Percentiles rank a stretch among this genome's conserved stretches.
These are phyloP conservation scores for Venturia pyrina DNA, from an alignment of 2,329 filamentous ascomycete species.

Conservation along the genomic window DNA sequence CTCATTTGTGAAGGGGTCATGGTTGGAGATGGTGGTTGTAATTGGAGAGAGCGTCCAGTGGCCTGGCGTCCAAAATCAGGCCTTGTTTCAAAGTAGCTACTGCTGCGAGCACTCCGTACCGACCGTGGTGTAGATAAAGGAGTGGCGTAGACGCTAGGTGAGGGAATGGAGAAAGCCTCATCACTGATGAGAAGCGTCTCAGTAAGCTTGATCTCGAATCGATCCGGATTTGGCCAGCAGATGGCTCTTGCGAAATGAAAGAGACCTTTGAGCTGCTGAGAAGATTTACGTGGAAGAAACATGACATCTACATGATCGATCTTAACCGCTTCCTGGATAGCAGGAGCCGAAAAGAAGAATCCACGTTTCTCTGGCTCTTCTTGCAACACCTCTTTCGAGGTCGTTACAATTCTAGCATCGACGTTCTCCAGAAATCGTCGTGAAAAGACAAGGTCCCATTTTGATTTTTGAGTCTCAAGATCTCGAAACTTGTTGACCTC, in stretches of 20 bases:
- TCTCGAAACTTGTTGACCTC: slow-evolving; percentile 37
- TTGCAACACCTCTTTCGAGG: background rate
- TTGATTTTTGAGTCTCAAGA: slow-evolving; percentile 40
- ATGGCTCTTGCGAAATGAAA: slow-evolving; percentile 40
- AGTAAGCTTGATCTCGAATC: slow-evolving; percentile 27
- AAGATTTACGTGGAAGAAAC: slow-evolving; percentile 26
- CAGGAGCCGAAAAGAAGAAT: slow-evolving; percentile 15
- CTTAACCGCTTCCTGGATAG: slow-evolving; percentile 16
- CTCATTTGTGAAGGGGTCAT: background rate
- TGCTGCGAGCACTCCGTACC: slow-evolving; percentile 15
- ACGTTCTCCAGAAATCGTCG: slow-evolving; percentile 44
- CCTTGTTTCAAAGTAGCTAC: slow-evolving; percentile 25
- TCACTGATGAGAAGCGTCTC: slow-evolving; percentile 26
- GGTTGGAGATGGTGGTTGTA: slow-evolving; percentile 8
- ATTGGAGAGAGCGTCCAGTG: slow-evolving; percentile 17
- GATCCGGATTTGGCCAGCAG: slow-evolving; percentile 37
- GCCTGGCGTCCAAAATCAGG: slow-evolving; percentile 20
- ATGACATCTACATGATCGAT: slow-evolving; percentile 14
- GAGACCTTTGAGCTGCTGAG: slow-evolving; percentile 39
- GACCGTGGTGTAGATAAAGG: slow-evolving; percentile 28
- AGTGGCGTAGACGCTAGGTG: slow-evolving; percentile 26
- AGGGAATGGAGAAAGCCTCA: slow-evolving; percentile 11
- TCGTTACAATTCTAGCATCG: slow-evolving; percentile 15
- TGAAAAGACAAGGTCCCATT: slow-evolving; percentile 47
- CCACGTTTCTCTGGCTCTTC: slow-evolving; percentile 15